Evolutionary conservation across 345 rosid species (phyloP).

Genomic region (Boechera stricta): DNA sequence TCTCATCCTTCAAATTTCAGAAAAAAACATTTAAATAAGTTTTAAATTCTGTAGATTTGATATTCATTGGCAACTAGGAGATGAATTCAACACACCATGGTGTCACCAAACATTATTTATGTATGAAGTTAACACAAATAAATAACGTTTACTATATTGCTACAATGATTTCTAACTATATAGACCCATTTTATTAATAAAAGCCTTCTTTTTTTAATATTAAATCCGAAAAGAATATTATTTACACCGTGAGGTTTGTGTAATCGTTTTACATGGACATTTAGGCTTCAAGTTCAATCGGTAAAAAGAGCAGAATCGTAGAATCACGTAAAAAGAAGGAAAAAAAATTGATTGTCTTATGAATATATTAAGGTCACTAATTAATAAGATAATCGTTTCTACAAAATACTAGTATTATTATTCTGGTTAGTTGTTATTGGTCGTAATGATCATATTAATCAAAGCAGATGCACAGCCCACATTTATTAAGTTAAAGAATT

Average conservation of each 20-base stretch:
- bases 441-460: slow-evolving; percentile 20
- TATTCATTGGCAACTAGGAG: neutral
- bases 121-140: neutral
- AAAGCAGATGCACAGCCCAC: slow-evolving; percentile 26
- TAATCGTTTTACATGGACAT: too few species aligned
- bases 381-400: neutral
- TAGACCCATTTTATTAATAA: neutral
- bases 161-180: neutral
- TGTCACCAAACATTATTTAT: neutral
- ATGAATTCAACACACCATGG: neutral
- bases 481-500: slow-evolving; percentile 1
- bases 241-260: neutral
- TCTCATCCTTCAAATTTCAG: neutral
- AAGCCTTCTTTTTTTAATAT: neutral
- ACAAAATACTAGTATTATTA: neutral
- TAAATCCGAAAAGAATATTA: neutral
- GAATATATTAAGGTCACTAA: neutral
- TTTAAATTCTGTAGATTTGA: neutral
- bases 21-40: neutral
- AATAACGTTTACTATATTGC: neutral
- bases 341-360: neutral
- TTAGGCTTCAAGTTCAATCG: too few species aligned
- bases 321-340: neutral
- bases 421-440: slow-evolving; percentile 27
- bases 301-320: neutral